Conservation (phyloP, 345 rosid species). For the Carallia brachiata region DNA sequence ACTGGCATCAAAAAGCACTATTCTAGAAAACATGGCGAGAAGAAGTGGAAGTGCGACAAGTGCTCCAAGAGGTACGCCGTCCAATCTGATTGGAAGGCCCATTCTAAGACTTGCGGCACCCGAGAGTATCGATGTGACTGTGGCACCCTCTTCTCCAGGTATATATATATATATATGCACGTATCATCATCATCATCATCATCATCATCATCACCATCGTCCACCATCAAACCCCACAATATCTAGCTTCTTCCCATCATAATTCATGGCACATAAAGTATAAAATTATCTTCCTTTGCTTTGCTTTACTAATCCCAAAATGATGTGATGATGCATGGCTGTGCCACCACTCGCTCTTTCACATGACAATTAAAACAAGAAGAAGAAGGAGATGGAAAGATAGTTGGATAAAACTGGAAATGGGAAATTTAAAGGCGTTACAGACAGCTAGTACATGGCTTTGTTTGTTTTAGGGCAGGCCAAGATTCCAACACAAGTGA, state of each 20-base stretch:
- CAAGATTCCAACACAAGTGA: background rate
- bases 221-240: no score
- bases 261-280: no score
- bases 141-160: conserved; percentile 85
- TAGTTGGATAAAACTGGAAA: background rate
- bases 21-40: conserved; percentile 77
- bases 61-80: conserved; percentile 77
- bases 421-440: background rate
- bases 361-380: no score
- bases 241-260: no score
- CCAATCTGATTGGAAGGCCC: conserved; percentile 89
- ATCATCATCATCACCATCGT: background rate
- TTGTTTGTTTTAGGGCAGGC: conserved; percentile 7
- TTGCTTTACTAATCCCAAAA: no score
- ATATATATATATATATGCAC: conserved; percentile 1
- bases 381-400: background rate
- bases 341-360: no score
- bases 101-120: conserved; percentile 78
- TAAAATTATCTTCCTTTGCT: no score
- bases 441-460: background rate
- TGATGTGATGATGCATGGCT: no score
- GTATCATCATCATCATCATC: background rate
- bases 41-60: conserved; percentile 86
- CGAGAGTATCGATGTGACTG: conserved; percentile 77
- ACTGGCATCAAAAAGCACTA: conserved; percentile 84